Percentiles rank a stretch among this genome's conserved stretches.
These are phyloP conservation scores for Desmodesmus armatus DNA, from an alignment of 139 green algal species.

Conservation along the genomic window DNA sequence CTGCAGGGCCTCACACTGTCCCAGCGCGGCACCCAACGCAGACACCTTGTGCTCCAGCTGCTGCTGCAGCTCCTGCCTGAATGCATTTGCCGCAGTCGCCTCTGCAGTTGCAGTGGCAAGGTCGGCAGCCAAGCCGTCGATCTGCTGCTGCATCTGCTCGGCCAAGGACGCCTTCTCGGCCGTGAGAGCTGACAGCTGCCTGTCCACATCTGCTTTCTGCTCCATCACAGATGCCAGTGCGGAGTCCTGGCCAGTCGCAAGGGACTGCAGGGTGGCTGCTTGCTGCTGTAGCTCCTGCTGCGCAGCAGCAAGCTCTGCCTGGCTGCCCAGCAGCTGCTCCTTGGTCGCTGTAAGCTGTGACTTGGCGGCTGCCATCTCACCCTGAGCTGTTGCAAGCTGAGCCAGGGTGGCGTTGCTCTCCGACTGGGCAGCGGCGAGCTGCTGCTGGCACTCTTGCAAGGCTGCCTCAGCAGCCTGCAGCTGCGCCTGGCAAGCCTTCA, in stretches of 20 bases:
- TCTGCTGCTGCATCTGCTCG: not conserved
- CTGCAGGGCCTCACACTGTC: no score
- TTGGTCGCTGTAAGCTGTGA: not conserved
- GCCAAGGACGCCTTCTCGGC: not conserved
- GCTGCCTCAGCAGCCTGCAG: not conserved
- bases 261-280: no score
- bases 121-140: not conserved
- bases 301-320: not conserved
- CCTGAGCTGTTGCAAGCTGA: not conserved
- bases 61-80: slow-evolving; percentile 8
- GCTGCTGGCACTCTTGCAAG: not conserved
- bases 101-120: not conserved
- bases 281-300: not conserved
- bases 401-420: not conserved
- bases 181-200: not conserved
- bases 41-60: not conserved
- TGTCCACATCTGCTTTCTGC: no score
- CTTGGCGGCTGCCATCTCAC: not conserved
- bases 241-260: no score
- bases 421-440: not conserved
- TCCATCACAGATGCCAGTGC: no score
- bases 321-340: not conserved
- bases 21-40: no score
- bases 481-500: not conserved
- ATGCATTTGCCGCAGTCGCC: not conserved